Conservation (phyloP, 768 basidiomycete genomes). For the Boletus subparvulus region DNA sequence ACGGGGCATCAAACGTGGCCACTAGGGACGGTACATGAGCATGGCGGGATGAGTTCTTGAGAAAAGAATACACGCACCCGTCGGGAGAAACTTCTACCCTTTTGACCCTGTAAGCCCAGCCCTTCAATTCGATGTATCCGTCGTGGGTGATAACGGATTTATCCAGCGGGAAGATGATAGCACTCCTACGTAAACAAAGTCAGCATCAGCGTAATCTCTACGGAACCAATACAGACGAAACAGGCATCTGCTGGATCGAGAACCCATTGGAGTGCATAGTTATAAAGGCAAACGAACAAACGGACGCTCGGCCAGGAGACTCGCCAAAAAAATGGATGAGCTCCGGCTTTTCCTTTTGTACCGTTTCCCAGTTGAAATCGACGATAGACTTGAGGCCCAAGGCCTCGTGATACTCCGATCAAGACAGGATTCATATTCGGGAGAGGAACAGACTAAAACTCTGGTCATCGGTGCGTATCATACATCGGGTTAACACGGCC, state of each 20-base stretch:
- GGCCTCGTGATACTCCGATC: constrained; percentile 9
- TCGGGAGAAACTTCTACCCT: too few relatives aligned
- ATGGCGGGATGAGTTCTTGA: too few relatives aligned
- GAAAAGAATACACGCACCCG: too few relatives aligned
- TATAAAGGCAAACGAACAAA: too few relatives aligned
- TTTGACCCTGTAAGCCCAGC: constrained; percentile 42
- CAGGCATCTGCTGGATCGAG: constrained; percentile 58
- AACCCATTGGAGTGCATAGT: constrained; percentile 41
- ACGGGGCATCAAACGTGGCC: constrained; percentile 8
- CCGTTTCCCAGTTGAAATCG: too few relatives aligned
- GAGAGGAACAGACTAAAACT: constrained; percentile 41
- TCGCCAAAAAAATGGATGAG: too few relatives aligned
- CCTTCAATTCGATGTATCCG: constrained; percentile 43
- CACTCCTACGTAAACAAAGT: constrained; percentile 6
- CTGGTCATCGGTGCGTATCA: constrained; percentile 17
- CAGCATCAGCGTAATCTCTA: neutral
- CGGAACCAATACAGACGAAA: constrained; percentile 41
- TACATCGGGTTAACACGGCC: neutral
- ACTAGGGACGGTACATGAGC: neutral
- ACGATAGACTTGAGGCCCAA: too few relatives aligned
- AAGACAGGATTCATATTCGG: too few relatives aligned
- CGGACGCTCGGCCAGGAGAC: too few relatives aligned
- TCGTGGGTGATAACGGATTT: constrained; percentile 49
- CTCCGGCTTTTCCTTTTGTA: too few relatives aligned
- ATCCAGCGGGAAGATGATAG: constrained; percentile 26